Evolutionary conservation across 129 eudicot species (phyloP).

Genomic region (Scalesia atractyloides): DNA sequence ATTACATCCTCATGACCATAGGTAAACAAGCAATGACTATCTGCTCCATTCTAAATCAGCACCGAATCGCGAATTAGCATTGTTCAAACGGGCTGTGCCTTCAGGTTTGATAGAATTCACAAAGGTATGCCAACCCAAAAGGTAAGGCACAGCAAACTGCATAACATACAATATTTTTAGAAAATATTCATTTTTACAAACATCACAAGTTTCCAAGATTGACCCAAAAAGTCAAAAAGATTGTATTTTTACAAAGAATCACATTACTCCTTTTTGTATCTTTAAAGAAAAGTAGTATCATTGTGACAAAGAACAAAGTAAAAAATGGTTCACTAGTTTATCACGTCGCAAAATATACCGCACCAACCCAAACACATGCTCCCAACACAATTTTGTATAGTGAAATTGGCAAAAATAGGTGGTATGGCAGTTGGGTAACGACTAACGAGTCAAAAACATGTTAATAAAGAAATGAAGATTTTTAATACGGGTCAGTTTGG

Average conservation of each 20-base stretch:
- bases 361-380: neutral
- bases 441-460: neutral
- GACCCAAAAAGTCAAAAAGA: neutral
- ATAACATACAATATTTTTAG: constrained; percentile 22
- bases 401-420: neutral
- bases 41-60: constrained; percentile 88
- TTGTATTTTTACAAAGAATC: neutral
- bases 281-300: neutral
- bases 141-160: constrained; percentile 80
- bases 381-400: neutral
- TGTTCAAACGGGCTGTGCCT: constrained; percentile 48
- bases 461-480: neutral
- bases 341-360: neutral
- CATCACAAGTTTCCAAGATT: neutral
- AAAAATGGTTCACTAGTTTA: neutral
- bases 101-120: constrained; percentile 61
- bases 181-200: neutral
- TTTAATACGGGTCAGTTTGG: neutral
- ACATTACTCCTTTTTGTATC: neutral
- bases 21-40: constrained; percentile 37
- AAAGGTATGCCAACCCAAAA: constrained; percentile 79
- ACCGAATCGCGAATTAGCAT: constrained; percentile 50
- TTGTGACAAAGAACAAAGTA: neutral
- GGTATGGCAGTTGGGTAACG: neutral
- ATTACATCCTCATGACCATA: neutral